A percentile compares a stretch with the other conserved stretches of the same genome.
phyloP scores from a whole-genome alignment of 805 yeast genomes.

The Saturnispora ahearnii region DNA sequence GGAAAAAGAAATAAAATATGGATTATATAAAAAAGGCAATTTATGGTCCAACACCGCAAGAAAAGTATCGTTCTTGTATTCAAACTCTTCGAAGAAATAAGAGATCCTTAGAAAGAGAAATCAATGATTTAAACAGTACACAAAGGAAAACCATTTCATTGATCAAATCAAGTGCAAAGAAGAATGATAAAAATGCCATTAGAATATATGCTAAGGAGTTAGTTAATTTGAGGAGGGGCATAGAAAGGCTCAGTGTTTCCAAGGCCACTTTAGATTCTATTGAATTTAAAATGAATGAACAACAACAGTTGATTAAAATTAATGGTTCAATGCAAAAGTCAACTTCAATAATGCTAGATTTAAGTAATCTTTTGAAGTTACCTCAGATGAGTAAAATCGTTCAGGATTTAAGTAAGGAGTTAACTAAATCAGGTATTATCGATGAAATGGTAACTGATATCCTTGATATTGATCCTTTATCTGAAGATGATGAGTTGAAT shows the following conservation, averaged over 20 bases:
- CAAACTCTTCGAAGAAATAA: slow-evolving; percentile 73
- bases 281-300: slow-evolving; percentile 83
- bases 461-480: slow-evolving; percentile 46
- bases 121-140: slow-evolving; percentile 46
- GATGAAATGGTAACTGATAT: slow-evolving; percentile 94
- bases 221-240: slow-evolving; percentile 62
- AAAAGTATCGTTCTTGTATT: slow-evolving; percentile 74
- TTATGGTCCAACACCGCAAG: slow-evolving; percentile 96
- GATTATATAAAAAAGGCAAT: slow-evolving; percentile 76
- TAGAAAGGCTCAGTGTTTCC: slow-evolving; percentile 63
- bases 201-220: slow-evolving; percentile 76
- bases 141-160: slow-evolving; percentile 71
- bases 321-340: slow-evolving; percentile 74
- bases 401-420: slow-evolving; percentile 78
- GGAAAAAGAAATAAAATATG: slow-evolving; percentile 35
- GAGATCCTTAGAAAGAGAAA: slow-evolving; percentile 74
- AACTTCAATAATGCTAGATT: slow-evolving; percentile 80
- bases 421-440: slow-evolving; percentile 77
- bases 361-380: slow-evolving; percentile 63
- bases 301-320: slow-evolving; percentile 74
- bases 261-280: slow-evolving; percentile 82
- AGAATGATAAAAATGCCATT: slow-evolving; percentile 69
- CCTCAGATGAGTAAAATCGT: slow-evolving; percentile 78
- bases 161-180: slow-evolving; percentile 65
- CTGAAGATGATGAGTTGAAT: slow-evolving; percentile 53